Evolutionary conservation across 768 basidiomycete species (phyloP).

Genomic region (Multifurca ochricompacta): DNA sequence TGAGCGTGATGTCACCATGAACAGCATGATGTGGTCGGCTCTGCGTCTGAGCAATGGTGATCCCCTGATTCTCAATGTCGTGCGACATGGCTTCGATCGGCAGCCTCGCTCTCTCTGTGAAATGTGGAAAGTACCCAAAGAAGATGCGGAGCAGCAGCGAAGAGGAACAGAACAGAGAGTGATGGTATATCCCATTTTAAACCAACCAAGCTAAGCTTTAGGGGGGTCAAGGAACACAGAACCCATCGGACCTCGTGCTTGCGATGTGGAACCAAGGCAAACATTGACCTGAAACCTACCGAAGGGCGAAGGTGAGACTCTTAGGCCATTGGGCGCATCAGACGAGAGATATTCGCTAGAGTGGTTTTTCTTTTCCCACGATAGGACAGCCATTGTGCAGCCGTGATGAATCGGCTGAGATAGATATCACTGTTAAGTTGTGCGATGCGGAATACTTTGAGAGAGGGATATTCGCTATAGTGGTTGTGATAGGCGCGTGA

Average conservation of each 20-base stretch:
- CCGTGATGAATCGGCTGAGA: no score
- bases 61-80: slow-evolving; percentile 10
- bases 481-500: no score
- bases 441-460: no score
- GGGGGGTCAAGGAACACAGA: no score
- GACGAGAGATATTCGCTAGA: not conserved
- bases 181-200: not conserved
- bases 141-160: no score
- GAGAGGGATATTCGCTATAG: no score
- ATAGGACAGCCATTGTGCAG: no score
- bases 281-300: no score
- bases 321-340: slow-evolving; percentile 1
- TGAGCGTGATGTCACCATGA: not conserved
- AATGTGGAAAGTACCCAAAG: not conserved
- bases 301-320: not conserved
- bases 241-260: no score
- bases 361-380: not conserved
- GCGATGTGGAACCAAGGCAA: no score
- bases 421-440: no score
- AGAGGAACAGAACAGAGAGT: not conserved
- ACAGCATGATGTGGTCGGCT: not conserved
- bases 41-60: not conserved
- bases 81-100: slow-evolving; percentile 6
- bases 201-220: not conserved
- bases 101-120: no score